These are phyloP conservation scores for Alternaria tenuissima DNA, from an alignment of 2,329 filamentous ascomycete species.

Conservation along the genomic window DNA sequence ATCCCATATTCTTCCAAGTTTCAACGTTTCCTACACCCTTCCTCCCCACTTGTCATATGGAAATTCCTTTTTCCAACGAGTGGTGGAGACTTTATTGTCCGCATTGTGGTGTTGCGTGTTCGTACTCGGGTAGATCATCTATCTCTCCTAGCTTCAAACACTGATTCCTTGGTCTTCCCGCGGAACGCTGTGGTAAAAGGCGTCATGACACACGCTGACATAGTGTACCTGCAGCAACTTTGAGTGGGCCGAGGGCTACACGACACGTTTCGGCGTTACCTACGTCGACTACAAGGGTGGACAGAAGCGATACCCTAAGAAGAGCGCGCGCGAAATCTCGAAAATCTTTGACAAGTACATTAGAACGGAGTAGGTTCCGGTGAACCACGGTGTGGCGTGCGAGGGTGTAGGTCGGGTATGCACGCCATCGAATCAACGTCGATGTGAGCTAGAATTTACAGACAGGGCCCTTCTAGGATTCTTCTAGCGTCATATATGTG, in stretches of 20 bases:
- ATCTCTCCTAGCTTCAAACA: slow-evolving; percentile 22
- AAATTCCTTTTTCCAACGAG: background rate
- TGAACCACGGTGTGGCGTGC: slow-evolving; percentile 26
- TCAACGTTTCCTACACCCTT: slow-evolving; percentile 3
- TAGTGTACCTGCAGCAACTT: slow-evolving; percentile 68
- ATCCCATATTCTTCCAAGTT: slow-evolving; percentile 18
- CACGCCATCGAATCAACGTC: slow-evolving; percentile 12
- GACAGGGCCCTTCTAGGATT: slow-evolving; percentile 26
- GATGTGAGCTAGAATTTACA: slow-evolving; percentile 4
- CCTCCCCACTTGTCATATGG: background rate
- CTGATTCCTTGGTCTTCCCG: slow-evolving; percentile 3
- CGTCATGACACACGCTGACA: slow-evolving; percentile 7
- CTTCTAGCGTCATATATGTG: slow-evolving; percentile 30
- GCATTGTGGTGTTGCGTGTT: slow-evolving; percentile 3
- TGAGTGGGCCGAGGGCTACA: slow-evolving; percentile 91
- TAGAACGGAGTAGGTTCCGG: slow-evolving; percentile 60
- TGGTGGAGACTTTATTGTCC: slow-evolving; percentile 2
- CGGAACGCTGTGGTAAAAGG: background rate
- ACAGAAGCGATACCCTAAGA: slow-evolving; percentile 83
- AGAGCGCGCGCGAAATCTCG: slow-evolving; percentile 77
- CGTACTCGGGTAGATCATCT: slow-evolving; percentile 3
- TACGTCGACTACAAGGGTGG: slow-evolving; percentile 83
- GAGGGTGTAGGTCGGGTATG: slow-evolving; percentile 16
- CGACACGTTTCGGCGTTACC: slow-evolving; percentile 84
- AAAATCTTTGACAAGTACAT: slow-evolving; percentile 76